Percentiles rank a stretch among this genome's conserved stretches.
Evolutionary conservation across 2,329 filamentous ascomycete genomes (phyloP).

Genomic region (Sclerotinia sclerotiorum): DNA sequence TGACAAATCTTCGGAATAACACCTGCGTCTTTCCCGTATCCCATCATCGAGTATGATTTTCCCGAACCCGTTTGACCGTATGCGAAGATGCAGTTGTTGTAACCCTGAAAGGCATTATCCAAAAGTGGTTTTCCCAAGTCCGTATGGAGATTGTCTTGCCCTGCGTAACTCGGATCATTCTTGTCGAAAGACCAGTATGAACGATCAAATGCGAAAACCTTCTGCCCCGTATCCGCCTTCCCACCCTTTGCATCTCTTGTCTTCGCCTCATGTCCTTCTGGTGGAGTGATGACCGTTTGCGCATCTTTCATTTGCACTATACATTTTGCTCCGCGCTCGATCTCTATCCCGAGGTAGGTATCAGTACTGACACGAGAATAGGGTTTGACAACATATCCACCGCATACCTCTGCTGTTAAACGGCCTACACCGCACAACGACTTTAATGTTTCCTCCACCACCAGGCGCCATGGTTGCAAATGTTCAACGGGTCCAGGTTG

Average conservation of each 20-base stretch:
- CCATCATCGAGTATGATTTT: conserved; percentile 99
- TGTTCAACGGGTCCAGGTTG: conserved; percentile 22
- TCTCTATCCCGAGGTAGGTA: conserved; percentile 56
- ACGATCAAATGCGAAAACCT: conserved; percentile 92
- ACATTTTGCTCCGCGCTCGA: conserved; percentile 88
- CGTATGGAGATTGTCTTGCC: conserved; percentile 83
- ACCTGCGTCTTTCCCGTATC: conserved; percentile 91
- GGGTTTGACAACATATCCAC: conserved; percentile 11
- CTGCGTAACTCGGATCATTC: conserved; percentile 77
- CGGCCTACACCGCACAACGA: conserved; percentile 93
- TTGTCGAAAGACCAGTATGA: conserved; percentile 98
- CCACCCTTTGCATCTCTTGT: conserved; percentile 58
- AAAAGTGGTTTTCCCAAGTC: conserved; percentile 87
- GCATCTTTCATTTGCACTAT: conserved; percentile 94
- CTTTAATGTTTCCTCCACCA: conserved; percentile 95
- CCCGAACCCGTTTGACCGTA: conserved; percentile 98
- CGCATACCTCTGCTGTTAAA: conserved; percentile 88
- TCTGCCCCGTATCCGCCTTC: conserved; percentile 68
- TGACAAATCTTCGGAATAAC: conserved; percentile 97
- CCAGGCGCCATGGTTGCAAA: conserved; percentile 39
- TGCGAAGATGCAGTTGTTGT: conserved; percentile 99
- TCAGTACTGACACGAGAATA: conserved; percentile 24
- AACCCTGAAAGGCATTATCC: conserved; percentile 97
- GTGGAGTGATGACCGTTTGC: conserved; percentile 82
- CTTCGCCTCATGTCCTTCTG: conserved; percentile 58